Conservation (phyloP, 305 asterid genomes). For the Solanum hybrid region DNA sequence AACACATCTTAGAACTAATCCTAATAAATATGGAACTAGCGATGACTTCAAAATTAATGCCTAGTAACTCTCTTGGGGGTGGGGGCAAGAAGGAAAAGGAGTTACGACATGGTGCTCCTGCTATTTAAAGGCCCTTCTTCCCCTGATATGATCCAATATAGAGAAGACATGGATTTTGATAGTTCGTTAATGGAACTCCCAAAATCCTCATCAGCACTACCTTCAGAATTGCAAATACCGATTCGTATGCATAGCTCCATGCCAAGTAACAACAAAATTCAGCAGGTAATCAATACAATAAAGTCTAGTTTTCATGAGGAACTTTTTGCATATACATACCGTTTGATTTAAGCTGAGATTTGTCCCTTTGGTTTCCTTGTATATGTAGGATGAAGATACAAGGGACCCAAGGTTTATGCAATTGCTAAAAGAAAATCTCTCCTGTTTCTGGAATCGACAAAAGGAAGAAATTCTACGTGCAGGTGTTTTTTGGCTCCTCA, state of each 20-base stretch:
- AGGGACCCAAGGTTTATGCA: conserved; percentile 1
- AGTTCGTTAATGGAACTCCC: not conserved
- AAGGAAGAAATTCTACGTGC: conserved; percentile 16
- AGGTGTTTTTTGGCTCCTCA: conserved; percentile 5
- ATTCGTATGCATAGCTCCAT: not conserved
- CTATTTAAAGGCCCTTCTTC: not conserved
- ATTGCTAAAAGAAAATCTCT: conserved; percentile 16
- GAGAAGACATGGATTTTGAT: not conserved
- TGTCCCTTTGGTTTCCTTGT: not conserved
- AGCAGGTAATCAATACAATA: not conserved
- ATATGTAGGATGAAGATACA: conserved; percentile 8
- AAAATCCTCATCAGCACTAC: not conserved
- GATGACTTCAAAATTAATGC: not conserved
- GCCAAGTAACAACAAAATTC: not conserved
- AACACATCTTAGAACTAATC: not conserved
- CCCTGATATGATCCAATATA: not conserved
- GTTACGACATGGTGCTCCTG: not conserved
- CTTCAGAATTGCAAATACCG: not conserved
- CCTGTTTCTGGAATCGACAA: conserved; percentile 28
- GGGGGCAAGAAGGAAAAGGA: not conserved
- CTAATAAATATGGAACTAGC: not conserved
- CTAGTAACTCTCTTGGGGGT: not conserved
- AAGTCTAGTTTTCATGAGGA: not conserved
- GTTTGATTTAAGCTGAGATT: not conserved
- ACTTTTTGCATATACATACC: not conserved